Percentiles rank a stretch among this genome's conserved stretches.
These are phyloP conservation scores for Fraxinus pennsylvanica DNA, from an alignment of 257 asterid species.

Conservation along the genomic window DNA sequence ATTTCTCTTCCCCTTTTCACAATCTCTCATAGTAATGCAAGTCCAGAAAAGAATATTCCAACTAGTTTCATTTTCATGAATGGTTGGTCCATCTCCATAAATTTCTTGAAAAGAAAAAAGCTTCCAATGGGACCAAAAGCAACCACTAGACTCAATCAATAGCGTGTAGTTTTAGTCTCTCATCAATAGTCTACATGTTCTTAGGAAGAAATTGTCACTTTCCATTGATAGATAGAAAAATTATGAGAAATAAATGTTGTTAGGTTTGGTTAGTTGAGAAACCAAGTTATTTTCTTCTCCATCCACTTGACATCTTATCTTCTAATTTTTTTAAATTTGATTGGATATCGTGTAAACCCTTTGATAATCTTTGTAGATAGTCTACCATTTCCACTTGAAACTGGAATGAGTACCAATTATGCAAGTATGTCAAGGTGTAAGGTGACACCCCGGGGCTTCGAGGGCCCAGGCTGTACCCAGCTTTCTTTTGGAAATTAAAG, in stretches of 20 bases:
- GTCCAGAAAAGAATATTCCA: not conserved
- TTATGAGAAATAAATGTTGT: slow-evolving; percentile 35
- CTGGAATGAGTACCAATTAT: not conserved
- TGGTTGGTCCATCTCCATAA: slow-evolving; percentile 11
- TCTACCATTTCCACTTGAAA: not conserved
- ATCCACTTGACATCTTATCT: slow-evolving; percentile 25
- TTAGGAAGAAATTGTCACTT: slow-evolving; percentile 29
- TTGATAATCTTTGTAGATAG: not conserved
- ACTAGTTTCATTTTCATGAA: not conserved
- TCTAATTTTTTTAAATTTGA: not conserved
- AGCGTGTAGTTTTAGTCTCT: slow-evolving; percentile 31
- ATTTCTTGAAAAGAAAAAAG: slow-evolving; percentile 6
- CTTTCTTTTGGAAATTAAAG: not conserved
- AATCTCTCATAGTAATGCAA: not conserved
- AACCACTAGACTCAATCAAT: slow-evolving; percentile 34
- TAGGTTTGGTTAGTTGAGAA: slow-evolving; percentile 44
- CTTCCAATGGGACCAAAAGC: slow-evolving; percentile 45
- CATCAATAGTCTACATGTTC: slow-evolving; percentile 14
- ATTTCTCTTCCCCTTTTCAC: not conserved
- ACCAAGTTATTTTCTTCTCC: slow-evolving; percentile 20
- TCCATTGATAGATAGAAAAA: slow-evolving; percentile 28
- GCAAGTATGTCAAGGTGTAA: not conserved
- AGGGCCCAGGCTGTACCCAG: not conserved
- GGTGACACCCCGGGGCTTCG: not conserved
- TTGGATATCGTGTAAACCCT: not conserved